These are phyloP conservation scores for Sutorius eximius DNA, from an alignment of 1,284 basidiomycete genomes.

Conservation along the genomic window DNA sequence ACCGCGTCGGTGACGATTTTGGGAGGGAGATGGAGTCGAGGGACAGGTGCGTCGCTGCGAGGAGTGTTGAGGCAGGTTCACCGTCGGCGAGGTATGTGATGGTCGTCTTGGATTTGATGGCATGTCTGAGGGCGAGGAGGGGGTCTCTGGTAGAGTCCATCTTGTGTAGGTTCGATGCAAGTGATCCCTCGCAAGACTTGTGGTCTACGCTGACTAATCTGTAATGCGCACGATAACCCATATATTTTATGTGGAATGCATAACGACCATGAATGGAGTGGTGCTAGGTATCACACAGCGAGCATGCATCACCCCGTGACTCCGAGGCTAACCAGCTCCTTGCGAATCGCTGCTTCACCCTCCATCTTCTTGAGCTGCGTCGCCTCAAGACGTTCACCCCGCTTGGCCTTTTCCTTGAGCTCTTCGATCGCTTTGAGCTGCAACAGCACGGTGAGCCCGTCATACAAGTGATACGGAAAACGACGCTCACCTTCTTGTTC, in stretches of 20 bases:
- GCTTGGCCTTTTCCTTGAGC: constrained; percentile 84
- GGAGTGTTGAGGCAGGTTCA: constrained; percentile 48
- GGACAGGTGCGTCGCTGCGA: constrained; percentile 63
- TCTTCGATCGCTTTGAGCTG: constrained; percentile 96
- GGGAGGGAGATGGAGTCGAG: constrained; percentile 58
- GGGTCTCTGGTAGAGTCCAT: constrained; percentile 42
- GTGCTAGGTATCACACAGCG: too few relatives aligned
- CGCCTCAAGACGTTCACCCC: constrained; percentile 87
- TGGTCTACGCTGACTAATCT: too few relatives aligned
- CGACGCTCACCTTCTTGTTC: constrained; percentile 78
- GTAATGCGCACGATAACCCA: too few relatives aligned
- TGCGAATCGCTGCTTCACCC: constrained; percentile 78
- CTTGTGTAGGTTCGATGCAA: not conserved
- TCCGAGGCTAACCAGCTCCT: constrained; percentile 58
- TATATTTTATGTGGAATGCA: too few relatives aligned
- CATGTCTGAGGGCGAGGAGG: constrained; percentile 54
- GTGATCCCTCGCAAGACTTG: too few relatives aligned
- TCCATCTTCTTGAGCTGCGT: constrained; percentile 97
- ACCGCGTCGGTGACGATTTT: constrained; percentile 74
- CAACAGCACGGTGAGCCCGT: not conserved
- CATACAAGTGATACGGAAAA: constrained; percentile 5
- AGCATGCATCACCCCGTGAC: constrained; percentile 18
- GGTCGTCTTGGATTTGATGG: constrained; percentile 51
- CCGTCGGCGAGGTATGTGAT: constrained; percentile 54
- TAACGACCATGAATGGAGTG: too few relatives aligned